These are phyloP conservation scores for Wickerhamomyces hampshirensis DNA, from an alignment of 805 yeast species.

Conservation along the genomic window DNA sequence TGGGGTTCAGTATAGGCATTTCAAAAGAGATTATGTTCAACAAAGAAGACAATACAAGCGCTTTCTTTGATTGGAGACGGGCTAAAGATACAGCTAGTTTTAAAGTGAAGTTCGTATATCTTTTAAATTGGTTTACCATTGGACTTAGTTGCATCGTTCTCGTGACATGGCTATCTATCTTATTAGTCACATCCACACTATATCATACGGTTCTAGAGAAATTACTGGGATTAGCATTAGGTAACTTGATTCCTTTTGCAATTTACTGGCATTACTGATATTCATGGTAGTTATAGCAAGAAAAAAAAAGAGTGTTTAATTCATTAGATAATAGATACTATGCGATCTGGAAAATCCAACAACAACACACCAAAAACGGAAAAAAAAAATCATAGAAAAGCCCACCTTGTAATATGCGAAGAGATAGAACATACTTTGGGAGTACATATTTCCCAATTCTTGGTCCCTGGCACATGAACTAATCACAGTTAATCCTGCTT, in stretches of 20 bases:
- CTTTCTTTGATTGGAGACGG: not conserved
- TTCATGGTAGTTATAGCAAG: not conserved
- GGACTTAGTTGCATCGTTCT: not conserved
- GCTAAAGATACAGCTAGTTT: not conserved
- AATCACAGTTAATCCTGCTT: not conserved
- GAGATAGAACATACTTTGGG: too few species aligned
- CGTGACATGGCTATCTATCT: constrained; percentile 11
- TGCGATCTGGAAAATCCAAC: too few species aligned
- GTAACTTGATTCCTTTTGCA: constrained; percentile 2
- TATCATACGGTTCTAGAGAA: constrained; percentile 14
- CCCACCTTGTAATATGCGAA: too few species aligned
- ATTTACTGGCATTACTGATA: constrained; percentile 1
- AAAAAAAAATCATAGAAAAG: too few species aligned
- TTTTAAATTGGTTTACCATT: not conserved
- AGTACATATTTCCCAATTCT: too few species aligned
- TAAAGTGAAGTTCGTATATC: not conserved
- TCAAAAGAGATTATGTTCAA: constrained; percentile 5
- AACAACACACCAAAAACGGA: too few species aligned
- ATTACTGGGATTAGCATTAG: constrained; percentile 6
- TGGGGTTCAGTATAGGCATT: constrained; percentile 5
- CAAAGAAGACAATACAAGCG: constrained; percentile 1
- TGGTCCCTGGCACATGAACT: not conserved
- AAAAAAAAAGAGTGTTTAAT: too few species aligned
- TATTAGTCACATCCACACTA: constrained; percentile 11
- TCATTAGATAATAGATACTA: too few species aligned